Base-by-base conservation (phyloP, 345 rosid genomes). In the Boechera divaricarpa region DNA sequence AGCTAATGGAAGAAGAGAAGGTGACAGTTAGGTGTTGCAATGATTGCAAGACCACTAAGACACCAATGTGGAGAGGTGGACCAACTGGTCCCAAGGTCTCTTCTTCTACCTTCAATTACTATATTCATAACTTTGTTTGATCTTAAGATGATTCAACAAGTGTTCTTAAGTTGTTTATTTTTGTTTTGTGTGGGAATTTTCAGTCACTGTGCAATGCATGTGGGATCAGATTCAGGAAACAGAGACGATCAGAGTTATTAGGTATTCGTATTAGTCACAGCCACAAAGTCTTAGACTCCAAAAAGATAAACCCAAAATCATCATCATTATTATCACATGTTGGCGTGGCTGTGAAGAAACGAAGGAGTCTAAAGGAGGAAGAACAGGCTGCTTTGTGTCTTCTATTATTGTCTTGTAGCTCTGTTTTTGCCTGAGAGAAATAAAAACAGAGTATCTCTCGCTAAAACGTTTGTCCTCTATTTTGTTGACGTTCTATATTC, bases 171-270 rank as follows among this genome's bases (percentile, higher is more conserved):
- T 15, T 6, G 1, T 57, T 11, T 63, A 26, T 6, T 76, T 35
- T 48, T 16, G 11, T 26, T 53, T 38, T 52, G 49, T 65, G 13
- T 4, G 47, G 58, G 6, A 10, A 13, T 39, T 69, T 65, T 12
- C 86, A 94, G 98, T 86, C 94, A 31, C 81, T 91, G 24, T 91
- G 98, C 80, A 94, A 94, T 77, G 98, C 98, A 31, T 94, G 97
- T 77, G 98, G 98, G 76, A 91, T 94, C 74, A 90, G 90, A 49
- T 80, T 84, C 77, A 84, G 93, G 73, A 91, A 91, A 86, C 87
- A 69, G 63, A 87, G 85, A 78, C 70, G 86, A 59, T 42, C 78
- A n/a, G 65, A 79, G 65, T 35, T 73, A 61, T 53, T 79, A 45
- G 61, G 70, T 73, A 67, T 67, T 60, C 74, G 63, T 24, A 68